Percentiles rank a stretch among this genome's conserved stretches.
Evolutionary conservation across 208 protist genomes (phyloP).

Genomic region (Vickermania ingenoplastis): DNA sequence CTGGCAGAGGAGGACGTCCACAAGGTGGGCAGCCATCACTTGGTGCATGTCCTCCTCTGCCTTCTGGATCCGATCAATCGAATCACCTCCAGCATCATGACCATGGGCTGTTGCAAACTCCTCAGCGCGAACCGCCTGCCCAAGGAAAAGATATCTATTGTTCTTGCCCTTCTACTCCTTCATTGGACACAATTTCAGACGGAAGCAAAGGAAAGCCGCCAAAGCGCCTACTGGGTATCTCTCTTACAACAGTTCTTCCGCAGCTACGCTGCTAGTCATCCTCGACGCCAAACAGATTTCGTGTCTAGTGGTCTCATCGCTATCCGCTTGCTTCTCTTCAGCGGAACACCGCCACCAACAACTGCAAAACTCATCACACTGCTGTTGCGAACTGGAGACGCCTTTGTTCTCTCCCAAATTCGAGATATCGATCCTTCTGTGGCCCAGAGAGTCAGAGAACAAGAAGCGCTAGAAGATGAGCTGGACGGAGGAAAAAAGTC

Average conservation of each 20-base stretch:
- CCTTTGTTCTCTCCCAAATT: conserved; percentile 62
- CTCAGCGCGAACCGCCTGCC: conserved; percentile 81
- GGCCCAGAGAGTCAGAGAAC: conserved; percentile 16
- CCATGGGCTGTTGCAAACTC: conserved; percentile 79
- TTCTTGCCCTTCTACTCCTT: conserved; percentile 58
- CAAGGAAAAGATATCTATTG: conserved; percentile 24
- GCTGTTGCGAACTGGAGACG: conserved; percentile 54
- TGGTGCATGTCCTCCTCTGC: conserved; percentile 38
- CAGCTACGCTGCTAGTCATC: conserved; percentile 76
- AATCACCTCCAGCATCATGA: conserved; percentile 13
- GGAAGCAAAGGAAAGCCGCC: conserved; percentile 7
- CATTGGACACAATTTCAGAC: conserved; percentile 33
- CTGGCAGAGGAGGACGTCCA: conserved; percentile 77
- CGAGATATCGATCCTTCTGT: conserved; percentile 81
- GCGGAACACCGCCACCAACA: conserved; percentile 11
- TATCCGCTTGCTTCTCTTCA: conserved; percentile 38
- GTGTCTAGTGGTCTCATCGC: conserved; percentile 48
- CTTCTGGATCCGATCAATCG: conserved; percentile 24
- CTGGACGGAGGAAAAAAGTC: conserved; percentile 3
- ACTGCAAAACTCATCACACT: conserved; percentile 42
- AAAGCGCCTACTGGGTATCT: conserved; percentile 43
- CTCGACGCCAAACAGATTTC: conserved; percentile 46
- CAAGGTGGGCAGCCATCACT: conserved; percentile 56
- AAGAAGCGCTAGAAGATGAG: conserved; percentile 3
- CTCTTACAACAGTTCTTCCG: conserved; percentile 67